Base-by-base conservation (phyloP, 495 filamentous ascomycete genomes). In the Glonium stellatum region DNA sequence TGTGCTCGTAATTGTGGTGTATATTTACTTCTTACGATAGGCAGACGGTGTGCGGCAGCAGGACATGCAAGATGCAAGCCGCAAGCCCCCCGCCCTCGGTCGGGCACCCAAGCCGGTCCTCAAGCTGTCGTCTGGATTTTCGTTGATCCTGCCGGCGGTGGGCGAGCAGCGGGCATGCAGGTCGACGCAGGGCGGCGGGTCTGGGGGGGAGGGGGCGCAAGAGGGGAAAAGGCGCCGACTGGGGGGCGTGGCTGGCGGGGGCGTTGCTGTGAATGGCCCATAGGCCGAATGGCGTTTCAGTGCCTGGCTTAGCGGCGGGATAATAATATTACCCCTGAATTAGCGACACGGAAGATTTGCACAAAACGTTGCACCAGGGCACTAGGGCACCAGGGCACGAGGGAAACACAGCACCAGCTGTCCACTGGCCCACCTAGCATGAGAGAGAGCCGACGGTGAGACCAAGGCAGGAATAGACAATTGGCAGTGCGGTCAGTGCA, bases 1-100 rank as follows among this genome's bases (percentile, higher is more conserved):
- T 2, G 39, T 3, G 39, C 18, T 44, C 13, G 12, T 44, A 15
- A 13, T 44, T 44, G 39, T 44, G 39, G 3, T 31, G 27, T 31
- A 44, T 44, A 44, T 44, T 44, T 44, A 44, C 39, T 44, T 44
- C 39, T 31, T 44, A 18, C 39, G 39, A 44, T 44, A 44, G 39
- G 39, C 39, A 15, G 4, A 39, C 8, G 36, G 39, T 44, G 12
- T 44, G 39, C 39, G 12, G 36, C 36, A 39, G 36, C 15, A 39
- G 36, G 36, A 15, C 18, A 44, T 18, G 39, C 39, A 44, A 44
- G 39, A 44, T 44, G 10, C 39, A 44, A 44, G 39, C 39, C 39
- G 8, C 36, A 39, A 39, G 36, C 36, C 8, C 8, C 36, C 36
- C 36, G 15, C 15, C 36, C 36, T 8, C 36, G 36, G n/a, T n/a